Evolutionary conservation across 2,329 filamentous ascomycete species (phyloP).

Genomic region (Monosporascus cannonballus): DNA sequence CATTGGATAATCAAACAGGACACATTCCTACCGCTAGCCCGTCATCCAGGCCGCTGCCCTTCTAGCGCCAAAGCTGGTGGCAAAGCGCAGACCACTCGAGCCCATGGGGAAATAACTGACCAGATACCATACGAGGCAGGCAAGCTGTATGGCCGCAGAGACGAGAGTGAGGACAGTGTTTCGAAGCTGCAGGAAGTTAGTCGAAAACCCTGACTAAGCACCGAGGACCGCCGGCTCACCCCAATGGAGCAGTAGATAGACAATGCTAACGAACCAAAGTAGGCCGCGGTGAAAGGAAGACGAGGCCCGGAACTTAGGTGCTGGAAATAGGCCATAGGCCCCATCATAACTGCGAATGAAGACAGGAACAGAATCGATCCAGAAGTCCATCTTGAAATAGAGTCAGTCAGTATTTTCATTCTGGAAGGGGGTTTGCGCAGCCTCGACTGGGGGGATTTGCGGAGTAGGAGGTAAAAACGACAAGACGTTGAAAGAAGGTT

Average conservation of each 20-base stretch:
- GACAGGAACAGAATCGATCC: constrained; percentile 84
- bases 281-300: constrained; percentile 86
- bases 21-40: constrained; percentile 41
- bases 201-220: neutral
- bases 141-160: constrained; percentile 76
- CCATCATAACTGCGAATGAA: constrained; percentile 94
- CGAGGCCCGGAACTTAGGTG: constrained; percentile 81
- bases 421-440: constrained; percentile 3
- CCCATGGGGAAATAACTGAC: constrained; percentile 99
- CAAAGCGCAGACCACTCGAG: constrained; percentile 77
- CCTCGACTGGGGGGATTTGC: neutral
- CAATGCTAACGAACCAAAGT: constrained; percentile 86
- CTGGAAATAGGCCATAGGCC: constrained; percentile 72
- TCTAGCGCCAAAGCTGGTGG: constrained; percentile 77
- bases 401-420: constrained; percentile 24
- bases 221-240: constrained; percentile 51
- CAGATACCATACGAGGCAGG: constrained; percentile 83
- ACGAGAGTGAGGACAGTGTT: constrained; percentile 80
- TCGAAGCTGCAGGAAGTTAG: constrained; percentile 56
- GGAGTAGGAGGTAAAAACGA: constrained; percentile 3
- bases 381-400: constrained; percentile 73
- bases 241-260: constrained; percentile 90
- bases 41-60: constrained; percentile 85
- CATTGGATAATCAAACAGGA: constrained; percentile 7
- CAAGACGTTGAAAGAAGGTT: constrained; percentile 13